Percentiles rank a stretch among this genome's conserved stretches.
These are phyloP conservation scores for Knoxdaviesia capensis DNA, from an alignment of 2,329 filamentous ascomycete genomes.

Conservation along the genomic window DNA sequence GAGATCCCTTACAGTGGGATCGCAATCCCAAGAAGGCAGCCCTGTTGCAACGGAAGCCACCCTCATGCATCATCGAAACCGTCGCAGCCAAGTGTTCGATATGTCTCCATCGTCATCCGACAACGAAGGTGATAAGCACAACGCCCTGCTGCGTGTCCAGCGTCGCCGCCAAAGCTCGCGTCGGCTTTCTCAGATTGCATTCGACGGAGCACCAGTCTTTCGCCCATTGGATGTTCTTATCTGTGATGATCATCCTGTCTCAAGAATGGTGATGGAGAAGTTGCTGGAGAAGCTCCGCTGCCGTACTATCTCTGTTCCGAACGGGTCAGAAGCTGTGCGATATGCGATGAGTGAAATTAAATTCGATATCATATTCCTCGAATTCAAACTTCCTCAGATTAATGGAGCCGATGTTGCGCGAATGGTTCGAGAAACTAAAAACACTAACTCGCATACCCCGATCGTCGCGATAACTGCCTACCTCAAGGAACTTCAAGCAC, in stretches of 20 bases:
- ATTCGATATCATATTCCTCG: constrained; percentile 96
- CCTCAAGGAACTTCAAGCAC: constrained; percentile 86
- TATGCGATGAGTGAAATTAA: constrained; percentile 95
- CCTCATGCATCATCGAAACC: constrained; percentile 61
- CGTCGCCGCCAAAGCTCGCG: constrained; percentile 89
- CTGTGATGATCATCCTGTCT: constrained; percentile 94
- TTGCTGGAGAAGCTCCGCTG: constrained; percentile 87
- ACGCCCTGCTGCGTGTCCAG: constrained; percentile 78
- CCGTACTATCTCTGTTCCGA: constrained; percentile 77
- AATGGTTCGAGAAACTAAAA: constrained; percentile 95
- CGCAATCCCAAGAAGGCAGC: constrained; percentile 86
- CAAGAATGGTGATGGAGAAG: constrained; percentile 96
- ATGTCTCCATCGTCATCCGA: constrained; percentile 95
- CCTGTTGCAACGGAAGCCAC: constrained; percentile 48
- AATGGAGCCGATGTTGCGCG: constrained; percentile 89
- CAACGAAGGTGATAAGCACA: constrained; percentile 85
- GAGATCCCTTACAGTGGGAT: constrained; percentile 81
- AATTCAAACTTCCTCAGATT: constrained; percentile 87
- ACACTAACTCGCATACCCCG: constrained; percentile 81
- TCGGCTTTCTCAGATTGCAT: constrained; percentile 74
- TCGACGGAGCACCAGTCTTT: constrained; percentile 70
- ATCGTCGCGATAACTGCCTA: constrained; percentile 96
- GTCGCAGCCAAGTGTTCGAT: constrained; percentile 85
- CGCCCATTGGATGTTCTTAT: constrained; percentile 85
- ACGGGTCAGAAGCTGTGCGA: constrained; percentile 77